Evolutionary conservation across 352 stramenopile genomes (phyloP), one percentile per base, ranked within the genome.

Genomic region (Globisporangium polare): DNA sequence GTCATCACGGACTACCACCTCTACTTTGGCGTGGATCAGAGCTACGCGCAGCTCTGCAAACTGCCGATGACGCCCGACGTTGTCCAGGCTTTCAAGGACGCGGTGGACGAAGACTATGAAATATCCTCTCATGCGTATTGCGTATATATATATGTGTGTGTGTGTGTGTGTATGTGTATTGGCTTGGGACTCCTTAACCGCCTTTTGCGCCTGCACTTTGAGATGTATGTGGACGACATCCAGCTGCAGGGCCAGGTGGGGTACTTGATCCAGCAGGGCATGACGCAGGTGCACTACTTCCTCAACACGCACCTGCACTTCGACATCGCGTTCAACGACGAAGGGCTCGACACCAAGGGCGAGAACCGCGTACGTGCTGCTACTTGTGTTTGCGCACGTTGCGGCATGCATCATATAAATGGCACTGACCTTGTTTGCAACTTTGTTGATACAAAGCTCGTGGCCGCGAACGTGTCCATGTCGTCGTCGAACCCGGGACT

Each of bases 141-240:
- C 43, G 8, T 62, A 17, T 20, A 31, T 62, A 5, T 26, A 31
- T 22, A 24, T n/a, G 52, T 50, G 60, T 62, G 60, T 64, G 74
- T 77, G 52, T 69, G 67, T 60, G 52, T 54, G 3, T 13, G 0
- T 18, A 37, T 43, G 10, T 5, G 15, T 67, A 42, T 61, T 51
- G 24, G 41, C 29, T 65, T 17, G 24, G 94, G 71, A 6, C 42
- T 52, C 24, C 31, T 62, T 65, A 42, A 57, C 59, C 22, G 31
- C n/a, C 20, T 0, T 0, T 27, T 41, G 45, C 12, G 46, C 7
- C 15, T 5, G 8, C 49, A 79, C 74, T 99, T 98, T 77, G 95
- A 99, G 83, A 98, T 99, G 88, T 98, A 99, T 73, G 81, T 99
- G 29, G 96, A 99, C 74, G 96, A 99, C 81, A 81, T 99, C 52